These are phyloP conservation scores for Quercus tomentella DNA, from an alignment of 331 rosid genomes.

Conservation along the genomic window DNA sequence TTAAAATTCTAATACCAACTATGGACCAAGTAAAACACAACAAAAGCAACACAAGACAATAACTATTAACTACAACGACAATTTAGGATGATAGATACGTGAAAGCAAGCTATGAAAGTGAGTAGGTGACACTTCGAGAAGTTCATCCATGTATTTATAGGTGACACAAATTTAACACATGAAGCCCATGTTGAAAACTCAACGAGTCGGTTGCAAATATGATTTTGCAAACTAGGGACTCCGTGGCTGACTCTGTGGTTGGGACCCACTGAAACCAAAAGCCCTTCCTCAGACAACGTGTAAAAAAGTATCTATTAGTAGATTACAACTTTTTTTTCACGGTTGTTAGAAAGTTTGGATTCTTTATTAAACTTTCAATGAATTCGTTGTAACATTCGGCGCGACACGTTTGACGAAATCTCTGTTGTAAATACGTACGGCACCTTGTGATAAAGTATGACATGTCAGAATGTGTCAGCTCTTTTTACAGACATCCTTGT, in stretches of 20 bases:
- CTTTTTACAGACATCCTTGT: not conserved
- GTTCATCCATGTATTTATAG: constrained; percentile 7
- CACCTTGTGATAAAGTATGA: not conserved
- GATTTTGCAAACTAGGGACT: constrained; percentile 14
- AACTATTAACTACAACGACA: too few species aligned
- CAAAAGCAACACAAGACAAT: too few species aligned
- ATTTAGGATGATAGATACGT: too few species aligned
- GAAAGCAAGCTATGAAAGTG: too few species aligned
- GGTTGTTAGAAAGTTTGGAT: not conserved
- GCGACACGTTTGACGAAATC: too few species aligned
- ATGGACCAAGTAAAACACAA: too few species aligned
- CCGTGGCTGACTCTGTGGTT: not conserved
- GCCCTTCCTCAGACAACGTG: constrained; percentile 1
- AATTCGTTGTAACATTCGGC: too few species aligned
- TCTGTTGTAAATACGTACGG: not conserved
- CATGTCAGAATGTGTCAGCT: not conserved
- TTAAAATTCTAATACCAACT: too few species aligned
- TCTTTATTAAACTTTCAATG: too few species aligned
- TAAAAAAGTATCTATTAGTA: not conserved
- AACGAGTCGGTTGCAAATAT: constrained; percentile 2
- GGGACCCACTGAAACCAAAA: too few species aligned
- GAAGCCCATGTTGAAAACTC: not conserved
- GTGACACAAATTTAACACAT: not conserved
- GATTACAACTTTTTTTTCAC: too few species aligned
- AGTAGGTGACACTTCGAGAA: not conserved